Base-by-base conservation (phyloP, 1,284 basidiomycete genomes). In the Meripilus lineatus region DNA sequence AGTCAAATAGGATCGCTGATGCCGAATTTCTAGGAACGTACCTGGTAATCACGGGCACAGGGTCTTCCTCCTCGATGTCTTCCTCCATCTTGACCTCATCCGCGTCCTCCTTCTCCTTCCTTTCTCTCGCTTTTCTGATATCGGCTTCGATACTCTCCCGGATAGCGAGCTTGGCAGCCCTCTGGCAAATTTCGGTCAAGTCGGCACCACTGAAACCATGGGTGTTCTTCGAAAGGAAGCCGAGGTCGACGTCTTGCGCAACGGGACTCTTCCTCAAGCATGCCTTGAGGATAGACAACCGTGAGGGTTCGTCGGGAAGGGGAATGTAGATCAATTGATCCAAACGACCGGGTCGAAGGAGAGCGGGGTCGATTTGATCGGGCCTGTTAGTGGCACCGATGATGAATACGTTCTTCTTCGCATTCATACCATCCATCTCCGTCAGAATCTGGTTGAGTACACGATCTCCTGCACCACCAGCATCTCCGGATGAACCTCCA, bases 381-480 rank as follows among this genome's bases (percentile, higher is more conserved):
- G 95, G 96, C 63, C 95, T 77, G 77, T 99, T 98, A 53, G 95
- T 99, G 36, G 95, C 95, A 54, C 94, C 95, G 51, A 99, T 98
- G 68, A 96, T 93, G 74, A 96, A 96, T 20, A 97, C 94, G 64
- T 98, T 98, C 82, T 98, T 98, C 83, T 97, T 98, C 37, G 91
- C 80, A 69, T 96, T 93, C 89, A 99, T 96, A 58, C 95, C 95
- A 67, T 99, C 96, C 93, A 99, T 98, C 72, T 99, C 96, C 46
- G 96, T 99, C 26, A 94, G 79, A 57, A 96, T 93, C 67, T 96
- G 93, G 70, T 97, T 96, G 49, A 97, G 79, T 8, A 97, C 94
- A 72, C 96, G 93, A 66, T 99, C 96, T 39, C 93, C 86, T 6
- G 95, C 94, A 50, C 95, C 96, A 54, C 94, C 94, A 45, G 72